A percentile compares a stretch with the other conserved stretches of the same genome.
Conservation (phyloP, 163 green algal genomes). For the Botryococcus braunii region DNA sequence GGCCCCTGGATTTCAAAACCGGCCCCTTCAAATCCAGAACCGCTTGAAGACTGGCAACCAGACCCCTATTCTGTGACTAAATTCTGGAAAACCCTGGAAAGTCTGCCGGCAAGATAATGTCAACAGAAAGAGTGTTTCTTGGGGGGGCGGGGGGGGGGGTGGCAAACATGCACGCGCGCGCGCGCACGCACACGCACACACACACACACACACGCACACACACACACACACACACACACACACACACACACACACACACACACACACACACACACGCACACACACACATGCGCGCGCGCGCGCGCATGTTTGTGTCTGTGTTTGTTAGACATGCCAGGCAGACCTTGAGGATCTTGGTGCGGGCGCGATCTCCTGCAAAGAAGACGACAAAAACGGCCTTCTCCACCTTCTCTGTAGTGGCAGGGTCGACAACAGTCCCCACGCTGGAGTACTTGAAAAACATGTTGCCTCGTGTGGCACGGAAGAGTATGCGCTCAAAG, state of each 20-base stretch:
- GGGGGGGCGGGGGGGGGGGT: too few species aligned
- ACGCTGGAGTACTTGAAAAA: slow-evolving; percentile 67
- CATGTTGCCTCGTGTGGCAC: slow-evolving; percentile 96
- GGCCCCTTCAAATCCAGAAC: too few species aligned
- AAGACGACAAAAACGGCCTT: slow-evolving; percentile 98
- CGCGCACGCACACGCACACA: neutral
- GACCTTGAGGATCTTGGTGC: slow-evolving; percentile 87
- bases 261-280: slow-evolving; percentile 14
- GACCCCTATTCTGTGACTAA: too few species aligned
- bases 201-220: slow-evolving; percentile 7
- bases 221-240: slow-evolving; percentile 13
- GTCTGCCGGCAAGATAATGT: too few species aligned
- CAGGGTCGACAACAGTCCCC: slow-evolving; percentile 76
- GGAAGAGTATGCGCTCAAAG: slow-evolving; percentile 80
- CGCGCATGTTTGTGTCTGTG: too few species aligned
- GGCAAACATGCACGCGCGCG: too few species aligned
- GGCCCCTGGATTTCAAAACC: too few species aligned
- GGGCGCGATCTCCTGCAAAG: slow-evolving; percentile 87
- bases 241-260: slow-evolving; percentile 14
- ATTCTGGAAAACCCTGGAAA: too few species aligned
- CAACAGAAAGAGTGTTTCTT: too few species aligned
- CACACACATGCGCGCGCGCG: too few species aligned
- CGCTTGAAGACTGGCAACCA: too few species aligned
- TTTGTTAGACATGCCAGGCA: slow-evolving; percentile 7
- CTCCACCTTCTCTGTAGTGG: slow-evolving; percentile 72